Base-by-base conservation (phyloP, 2,329 filamentous ascomycete species). In the Sporothrix brasiliensis region DNA sequence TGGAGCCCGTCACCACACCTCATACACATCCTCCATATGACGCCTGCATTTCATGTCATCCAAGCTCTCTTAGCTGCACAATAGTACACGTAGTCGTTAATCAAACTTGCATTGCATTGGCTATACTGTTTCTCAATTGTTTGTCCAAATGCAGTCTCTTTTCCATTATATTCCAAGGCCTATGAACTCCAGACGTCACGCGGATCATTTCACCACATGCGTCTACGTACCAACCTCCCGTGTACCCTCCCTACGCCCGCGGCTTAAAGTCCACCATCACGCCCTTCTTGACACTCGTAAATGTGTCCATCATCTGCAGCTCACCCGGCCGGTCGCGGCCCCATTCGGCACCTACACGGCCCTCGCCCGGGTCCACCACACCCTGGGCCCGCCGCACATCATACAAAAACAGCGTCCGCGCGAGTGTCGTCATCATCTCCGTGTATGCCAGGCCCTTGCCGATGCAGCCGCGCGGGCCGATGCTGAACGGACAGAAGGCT, bases 401-500 rank as follows among this genome's bases (percentile, higher is more conserved):
- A 72, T 88, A 91, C 74, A 87, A 72, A 73, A 82, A 91, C 71
- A 92, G 75, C 24, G 88, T 81, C 16, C 89, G 79, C 47, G 89
- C 89, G 69, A 92, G 77, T 2, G 88, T 86, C 5, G 87, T 85
- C 67, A 82, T 86, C 84, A 91, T 86, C 81, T 92, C 89, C 58
- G 86, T 83, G 75, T 91, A 90, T 1, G 89, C 89, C 58, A 91
- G 79, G 0, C 85, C 85, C 82, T 92, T 92, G 0, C 90, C 91
- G 69, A 92, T 91, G 76, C 91, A 93, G 2, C 89, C 89, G 13
- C 90, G 81, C 0, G 89, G 88, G 0, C 91, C 91, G 72, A 92
- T 82, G 60, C 86, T 89, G 75, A 93, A 93, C 1, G 92, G 90
- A 73, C 89, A 92, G 79, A 92, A 94, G 0, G 91, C 91, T 47